Evolutionary conservation across 495 filamentous ascomycete species (phyloP), one percentile per base, ranked within the genome.

Genomic region (Xylaria flabelliformis): DNA sequence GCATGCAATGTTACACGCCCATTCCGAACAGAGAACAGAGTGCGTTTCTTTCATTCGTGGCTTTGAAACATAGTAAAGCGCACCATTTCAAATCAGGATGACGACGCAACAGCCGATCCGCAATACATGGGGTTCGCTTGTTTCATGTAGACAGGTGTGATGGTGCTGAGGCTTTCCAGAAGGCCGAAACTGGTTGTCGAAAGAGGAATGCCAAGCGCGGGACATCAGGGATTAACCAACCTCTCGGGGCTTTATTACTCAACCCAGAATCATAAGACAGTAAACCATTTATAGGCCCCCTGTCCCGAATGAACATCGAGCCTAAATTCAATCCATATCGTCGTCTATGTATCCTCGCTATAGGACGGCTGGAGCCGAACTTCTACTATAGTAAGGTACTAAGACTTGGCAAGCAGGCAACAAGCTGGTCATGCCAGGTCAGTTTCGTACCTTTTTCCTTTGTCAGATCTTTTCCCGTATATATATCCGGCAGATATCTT

Each of bases 111-210:
- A 48, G 34, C 46, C 29, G 26, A 32, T 67, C 36, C 29, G 70
- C 51, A 50, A 59, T 46, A 71, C 59, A 36, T 39, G 50, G 42
- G 24, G 59, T 51, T 64, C 19, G 36, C 9, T 36, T 50, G 63
- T 64, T 72, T 72, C 70, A 72, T 50, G 63, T 67, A 67, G 2
- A 65, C 0, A 34, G 41, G 34, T 59, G 50, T 48, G 70, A 66
- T 39, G 21, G 62, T 24, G 24, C 42, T 34, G 70, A 72, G 9
- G 53, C 46, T 21, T 72, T 72, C 70, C 32, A 61, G 63, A 71
- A 66, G 24, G 39, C 64, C 61, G 36, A 64, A 64, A 62, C 13
- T 39, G 44, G 29, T 34, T 50, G 50, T 41, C 39, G 5, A 13
- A 58, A 56, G n/a, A 2, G 19, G 29, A 17, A 61, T 9, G 70